Evolutionary conservation across 306 rosid genomes (phyloP).

Genomic region (Vigna angularis): DNA sequence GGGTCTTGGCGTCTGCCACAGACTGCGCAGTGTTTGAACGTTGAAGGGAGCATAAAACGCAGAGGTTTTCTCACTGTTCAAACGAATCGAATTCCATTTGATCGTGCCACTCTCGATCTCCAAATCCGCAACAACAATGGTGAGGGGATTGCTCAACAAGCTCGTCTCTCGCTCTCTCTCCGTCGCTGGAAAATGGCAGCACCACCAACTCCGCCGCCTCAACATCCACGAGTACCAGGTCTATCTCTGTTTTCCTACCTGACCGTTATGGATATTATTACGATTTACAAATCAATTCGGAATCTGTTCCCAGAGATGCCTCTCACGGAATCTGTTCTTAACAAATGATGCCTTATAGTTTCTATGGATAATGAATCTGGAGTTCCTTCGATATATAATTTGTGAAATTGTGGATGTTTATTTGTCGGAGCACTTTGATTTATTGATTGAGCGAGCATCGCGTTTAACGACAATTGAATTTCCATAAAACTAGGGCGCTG

Average conservation of each 20-base stretch:
- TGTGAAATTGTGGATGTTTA: constrained; percentile 1
- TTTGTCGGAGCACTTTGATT: constrained; percentile 19
- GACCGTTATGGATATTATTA: neutral
- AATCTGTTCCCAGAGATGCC: no score
- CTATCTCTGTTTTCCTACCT: neutral
- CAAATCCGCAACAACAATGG: constrained; percentile 57
- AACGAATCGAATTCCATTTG: constrained; percentile 12
- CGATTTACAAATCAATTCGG: constrained; percentile 3
- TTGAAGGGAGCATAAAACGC: neutral
- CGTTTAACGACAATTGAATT: neutral
- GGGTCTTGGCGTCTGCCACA: constrained; percentile 46
- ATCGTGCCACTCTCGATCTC: constrained; percentile 26
- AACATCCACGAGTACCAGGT: constrained; percentile 99
- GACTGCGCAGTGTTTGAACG: constrained; percentile 26
- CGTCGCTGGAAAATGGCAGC: constrained; percentile 93
- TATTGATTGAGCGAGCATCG: neutral
- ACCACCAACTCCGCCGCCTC: constrained; percentile 98
- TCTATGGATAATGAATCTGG: constrained; percentile 16
- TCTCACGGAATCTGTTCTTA: neutral
- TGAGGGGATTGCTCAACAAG: constrained; percentile 79
- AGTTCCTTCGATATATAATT: constrained; percentile 11
- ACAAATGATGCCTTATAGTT: neutral
- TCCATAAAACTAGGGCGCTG: constrained; percentile 77
- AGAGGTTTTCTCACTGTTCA: neutral
- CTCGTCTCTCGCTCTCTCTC: constrained; percentile 90